A percentile compares a stretch with the other conserved stretches of the same genome.
These are phyloP conservation scores for Annulohypoxylon maeteangense DNA, from an alignment of 495 filamentous ascomycete genomes.

Conservation along the genomic window DNA sequence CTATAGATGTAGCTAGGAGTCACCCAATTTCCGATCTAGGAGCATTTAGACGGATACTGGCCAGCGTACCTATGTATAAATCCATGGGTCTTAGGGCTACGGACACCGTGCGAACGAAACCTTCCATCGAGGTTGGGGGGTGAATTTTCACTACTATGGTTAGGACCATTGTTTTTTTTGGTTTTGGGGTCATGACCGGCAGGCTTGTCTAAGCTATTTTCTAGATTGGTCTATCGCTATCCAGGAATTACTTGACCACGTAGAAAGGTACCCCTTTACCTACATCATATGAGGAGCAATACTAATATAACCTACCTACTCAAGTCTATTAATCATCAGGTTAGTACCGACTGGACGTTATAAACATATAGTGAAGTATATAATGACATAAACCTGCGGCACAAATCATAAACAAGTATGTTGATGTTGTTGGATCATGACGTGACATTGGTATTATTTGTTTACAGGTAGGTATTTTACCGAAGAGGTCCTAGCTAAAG, in stretches of 20 bases:
- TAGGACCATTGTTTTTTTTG: conserved; percentile 8
- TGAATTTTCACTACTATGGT: conserved; percentile 8
- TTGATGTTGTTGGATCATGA: conserved; percentile 13
- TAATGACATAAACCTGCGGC: too few relatives aligned
- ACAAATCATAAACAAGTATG: not conserved
- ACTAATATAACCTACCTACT: too few relatives aligned
- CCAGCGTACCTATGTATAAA: conserved; percentile 1
- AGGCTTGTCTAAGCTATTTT: not conserved
- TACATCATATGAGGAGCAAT: too few relatives aligned
- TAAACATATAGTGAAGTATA: too few relatives aligned
- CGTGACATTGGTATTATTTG: conserved; percentile 28
- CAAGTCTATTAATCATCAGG: too few relatives aligned
- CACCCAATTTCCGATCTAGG: conserved; percentile 18
- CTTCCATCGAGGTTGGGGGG: not conserved
- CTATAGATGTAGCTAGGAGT: conserved; percentile 10
- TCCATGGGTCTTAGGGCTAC: conserved; percentile 1
- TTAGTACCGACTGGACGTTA: too few relatives aligned
- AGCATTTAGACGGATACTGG: conserved; percentile 14
- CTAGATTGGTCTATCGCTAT: too few relatives aligned
- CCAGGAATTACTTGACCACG: not conserved
- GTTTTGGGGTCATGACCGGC: not conserved
- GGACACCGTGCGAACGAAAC: conserved; percentile 30
- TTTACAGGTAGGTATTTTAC: conserved; percentile 25
- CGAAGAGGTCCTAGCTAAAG: conserved; percentile 11
- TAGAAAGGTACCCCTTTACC: too few relatives aligned